Percentiles rank a stretch among this genome's conserved stretches.
phyloP scores from a whole-genome alignment of 441 rosid species.

The Euphorbia celastroides region DNA sequence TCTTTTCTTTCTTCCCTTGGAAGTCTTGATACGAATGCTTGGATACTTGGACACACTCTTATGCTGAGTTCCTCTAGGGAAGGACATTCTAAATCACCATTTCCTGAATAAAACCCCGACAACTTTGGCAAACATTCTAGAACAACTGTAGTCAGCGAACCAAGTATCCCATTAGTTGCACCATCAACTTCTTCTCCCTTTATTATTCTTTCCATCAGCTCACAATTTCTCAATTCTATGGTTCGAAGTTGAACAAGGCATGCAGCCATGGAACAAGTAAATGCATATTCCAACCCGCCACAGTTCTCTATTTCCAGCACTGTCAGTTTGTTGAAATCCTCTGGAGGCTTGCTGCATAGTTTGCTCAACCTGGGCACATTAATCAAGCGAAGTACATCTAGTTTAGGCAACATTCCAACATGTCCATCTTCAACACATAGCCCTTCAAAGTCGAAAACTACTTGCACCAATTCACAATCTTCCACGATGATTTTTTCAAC shows the following conservation, averaged over 20 bases:
- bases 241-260: neutral
- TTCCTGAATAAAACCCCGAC: neutral
- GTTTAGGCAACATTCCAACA: neutral
- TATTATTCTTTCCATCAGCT: neutral
- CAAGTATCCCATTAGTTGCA: neutral
- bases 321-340: neutral
- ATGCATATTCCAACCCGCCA: conserved; percentile 9
- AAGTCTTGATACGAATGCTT: neutral
- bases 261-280: conserved; percentile 10
- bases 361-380: conserved; percentile 12
- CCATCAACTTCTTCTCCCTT: neutral
- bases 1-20: neutral
- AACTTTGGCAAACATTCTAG: neutral
- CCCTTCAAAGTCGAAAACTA: conserved; percentile 5
- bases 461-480: conserved; percentile 7
- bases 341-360: neutral
- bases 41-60: neutral
- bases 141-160: neutral
- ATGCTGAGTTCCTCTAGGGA: neutral
- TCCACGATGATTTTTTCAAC: neutral
- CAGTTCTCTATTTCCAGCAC: neutral
- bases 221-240: neutral
- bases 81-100: neutral
- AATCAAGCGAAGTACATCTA: conserved; percentile 2
- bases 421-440: neutral